Percentiles rank a stretch among this genome's conserved stretches.
Evolutionary conservation across 352 stramenopile genomes (phyloP).

Genomic region (Blastocystis sp.): DNA sequence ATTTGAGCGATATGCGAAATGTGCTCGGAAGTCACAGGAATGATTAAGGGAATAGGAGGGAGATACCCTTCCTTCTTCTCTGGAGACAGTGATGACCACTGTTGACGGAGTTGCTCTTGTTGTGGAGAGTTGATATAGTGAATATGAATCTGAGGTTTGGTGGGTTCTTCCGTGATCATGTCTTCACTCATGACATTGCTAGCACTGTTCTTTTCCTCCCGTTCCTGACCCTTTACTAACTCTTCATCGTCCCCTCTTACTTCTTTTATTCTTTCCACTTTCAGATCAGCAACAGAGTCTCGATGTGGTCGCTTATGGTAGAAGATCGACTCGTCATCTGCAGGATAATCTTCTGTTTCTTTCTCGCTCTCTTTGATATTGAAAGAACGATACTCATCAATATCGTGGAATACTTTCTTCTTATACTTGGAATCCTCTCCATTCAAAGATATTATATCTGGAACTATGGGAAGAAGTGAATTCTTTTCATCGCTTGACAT

Average conservation of each 20-base stretch:
- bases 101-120: not conserved
- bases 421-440: not conserved
- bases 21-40: not conserved
- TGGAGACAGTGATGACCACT: not conserved
- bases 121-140: not conserved
- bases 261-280: not conserved
- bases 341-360: not conserved
- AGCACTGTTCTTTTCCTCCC: too few relatives aligned
- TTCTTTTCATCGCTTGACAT: not conserved
- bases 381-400: not conserved
- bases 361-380: not conserved
- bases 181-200: too few relatives aligned
- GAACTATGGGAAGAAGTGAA: not conserved
- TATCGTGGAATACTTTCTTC: not conserved
- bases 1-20: not conserved
- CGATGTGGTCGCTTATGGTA: not conserved
- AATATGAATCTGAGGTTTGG: not conserved
- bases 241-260: not conserved
- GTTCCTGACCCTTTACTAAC: too few relatives aligned
- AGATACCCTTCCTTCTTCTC: not conserved
- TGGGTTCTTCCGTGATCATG: not conserved
- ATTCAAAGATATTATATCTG: not conserved
- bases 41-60: not conserved
- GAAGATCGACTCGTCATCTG: not conserved
- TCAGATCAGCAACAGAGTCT: not conserved